These are phyloP conservation scores for Pythium plurisporium DNA, from an alignment of 352 stramenopile genomes.

Conservation along the genomic window DNA sequence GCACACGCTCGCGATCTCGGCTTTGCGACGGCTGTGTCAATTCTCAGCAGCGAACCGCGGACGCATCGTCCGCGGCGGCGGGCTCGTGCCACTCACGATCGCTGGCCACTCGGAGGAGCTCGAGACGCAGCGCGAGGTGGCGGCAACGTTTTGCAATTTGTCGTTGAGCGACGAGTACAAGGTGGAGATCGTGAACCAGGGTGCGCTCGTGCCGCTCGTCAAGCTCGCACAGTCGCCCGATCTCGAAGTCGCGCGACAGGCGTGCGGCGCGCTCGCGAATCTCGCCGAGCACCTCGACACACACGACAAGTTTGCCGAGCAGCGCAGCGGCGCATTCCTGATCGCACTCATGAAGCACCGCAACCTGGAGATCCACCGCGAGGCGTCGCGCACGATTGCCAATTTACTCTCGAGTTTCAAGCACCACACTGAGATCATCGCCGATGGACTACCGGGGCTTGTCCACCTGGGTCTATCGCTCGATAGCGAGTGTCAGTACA, in stretches of 20 bases:
- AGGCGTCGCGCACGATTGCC: constrained; percentile 88
- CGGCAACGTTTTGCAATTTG: constrained; percentile 92
- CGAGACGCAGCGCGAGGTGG: constrained; percentile 94
- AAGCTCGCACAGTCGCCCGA: constrained; percentile 87
- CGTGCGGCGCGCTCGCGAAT: constrained; percentile 92
- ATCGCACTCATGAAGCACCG: constrained; percentile 82
- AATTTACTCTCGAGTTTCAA: constrained; percentile 94
- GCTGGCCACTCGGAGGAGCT: constrained; percentile 85
- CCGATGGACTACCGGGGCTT: constrained; percentile 86
- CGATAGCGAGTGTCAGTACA: constrained; percentile 94
- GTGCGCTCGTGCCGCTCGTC: constrained; percentile 76
- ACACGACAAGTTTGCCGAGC: constrained; percentile 84
- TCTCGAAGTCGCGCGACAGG: constrained; percentile 89
- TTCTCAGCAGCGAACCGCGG: constrained; percentile 86
- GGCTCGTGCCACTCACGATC: constrained; percentile 79
- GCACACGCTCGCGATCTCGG: constrained; percentile 91
- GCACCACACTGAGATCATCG: constrained; percentile 89
- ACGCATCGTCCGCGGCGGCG: constrained; percentile 80
- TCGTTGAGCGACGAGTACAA: constrained; percentile 92
- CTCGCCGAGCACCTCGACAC: constrained; percentile 93
- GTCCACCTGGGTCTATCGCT: constrained; percentile 87
- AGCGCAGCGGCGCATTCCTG: constrained; percentile 64
- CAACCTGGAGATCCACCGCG: constrained; percentile 91
- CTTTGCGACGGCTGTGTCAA: constrained; percentile 90
- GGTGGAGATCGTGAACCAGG: constrained; percentile 82